Evolutionary conservation across 768 basidiomycete genomes (phyloP), one percentile per base, ranked within the genome.

Genomic region (Leccinum pellstonianum): DNA sequence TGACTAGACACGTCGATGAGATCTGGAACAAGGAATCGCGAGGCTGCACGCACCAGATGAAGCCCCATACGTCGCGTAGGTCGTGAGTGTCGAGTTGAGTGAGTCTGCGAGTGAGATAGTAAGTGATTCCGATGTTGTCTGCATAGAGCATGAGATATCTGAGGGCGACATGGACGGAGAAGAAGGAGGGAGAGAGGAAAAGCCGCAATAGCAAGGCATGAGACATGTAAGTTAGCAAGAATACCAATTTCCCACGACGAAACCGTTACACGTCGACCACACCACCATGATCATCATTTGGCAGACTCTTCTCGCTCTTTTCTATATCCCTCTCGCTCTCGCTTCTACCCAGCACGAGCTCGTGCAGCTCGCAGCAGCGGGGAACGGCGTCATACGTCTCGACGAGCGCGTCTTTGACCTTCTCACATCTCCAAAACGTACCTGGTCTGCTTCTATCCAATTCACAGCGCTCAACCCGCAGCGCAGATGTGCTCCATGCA

Each of bases 131-230:
- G 65, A 95, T 88, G 75, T 93, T 91, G 78, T 93, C 90, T 15
- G 87, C 81, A 74, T 95, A 94, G 41, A 84, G 65, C 64, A 84
- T 82, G 58, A 95, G 84, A 70, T 98, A 98, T 67, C 88, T 85
- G 63, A 98, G 86, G 31, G 95, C 95, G 66, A 95, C 89, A 79
- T 95, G 91, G 57, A 96, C 90, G 11, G 90, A 91, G 78, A 97
- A 98, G 80, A 92, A 98, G 37, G 87, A 86, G 4, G 92, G 90
- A 19, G 92, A 93, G 58, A 95, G 87, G 73, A 97, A 96, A 52
- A 98, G 86, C 31, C 95, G 88, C 56, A 98, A 84, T 55, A 95
- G 87, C 61, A 94, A 81, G 50, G 86, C 91, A 89, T 94, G 90
- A 65, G 88, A 90, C 73, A 66, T 60, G 38, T 31, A 43, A 29